Evolutionary conservation across 169 alveolate species (phyloP).

Genomic region (Theileria orientalis): DNA sequence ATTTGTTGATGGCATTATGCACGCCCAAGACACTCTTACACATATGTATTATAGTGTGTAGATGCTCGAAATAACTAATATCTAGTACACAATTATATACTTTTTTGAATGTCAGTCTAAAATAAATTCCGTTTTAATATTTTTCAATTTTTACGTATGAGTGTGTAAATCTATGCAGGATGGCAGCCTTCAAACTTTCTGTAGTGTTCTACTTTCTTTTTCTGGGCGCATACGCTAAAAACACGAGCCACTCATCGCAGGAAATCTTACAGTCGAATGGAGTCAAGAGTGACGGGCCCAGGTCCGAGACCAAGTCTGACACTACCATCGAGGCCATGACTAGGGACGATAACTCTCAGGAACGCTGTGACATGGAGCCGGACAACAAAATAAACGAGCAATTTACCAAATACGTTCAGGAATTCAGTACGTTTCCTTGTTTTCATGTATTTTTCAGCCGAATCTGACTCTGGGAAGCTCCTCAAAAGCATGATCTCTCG

Average conservation of each 20-base stretch:
- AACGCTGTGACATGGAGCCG: conserved; percentile 5
- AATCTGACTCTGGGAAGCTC: conserved; percentile 10
- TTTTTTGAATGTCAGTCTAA: conserved; percentile 2
- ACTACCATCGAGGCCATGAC: no score
- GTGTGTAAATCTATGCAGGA: background rate
- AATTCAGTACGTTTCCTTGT: background rate
- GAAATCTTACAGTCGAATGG: conserved; percentile 14
- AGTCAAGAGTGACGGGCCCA: background rate
- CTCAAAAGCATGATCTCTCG: background rate
- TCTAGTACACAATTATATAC: background rate
- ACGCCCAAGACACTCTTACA: conserved; percentile 10
- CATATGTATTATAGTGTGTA: background rate
- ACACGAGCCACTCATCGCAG: conserved; percentile 15
- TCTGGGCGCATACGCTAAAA: background rate
- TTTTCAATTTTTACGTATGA: background rate
- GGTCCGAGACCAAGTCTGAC: no score
- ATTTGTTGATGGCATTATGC: background rate
- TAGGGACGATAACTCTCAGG: conserved; percentile 1
- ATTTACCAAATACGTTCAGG: background rate
- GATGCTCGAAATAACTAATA: background rate
- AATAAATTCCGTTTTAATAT: background rate
- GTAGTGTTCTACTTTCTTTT: background rate
- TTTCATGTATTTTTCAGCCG: background rate
- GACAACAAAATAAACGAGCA: background rate
- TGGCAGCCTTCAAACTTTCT: background rate